A percentile compares a stretch with the other conserved stretches of the same genome.
Evolutionary conservation across 768 basidiomycete species (phyloP).

Genomic region (Fibroporia radiculosa): DNA sequence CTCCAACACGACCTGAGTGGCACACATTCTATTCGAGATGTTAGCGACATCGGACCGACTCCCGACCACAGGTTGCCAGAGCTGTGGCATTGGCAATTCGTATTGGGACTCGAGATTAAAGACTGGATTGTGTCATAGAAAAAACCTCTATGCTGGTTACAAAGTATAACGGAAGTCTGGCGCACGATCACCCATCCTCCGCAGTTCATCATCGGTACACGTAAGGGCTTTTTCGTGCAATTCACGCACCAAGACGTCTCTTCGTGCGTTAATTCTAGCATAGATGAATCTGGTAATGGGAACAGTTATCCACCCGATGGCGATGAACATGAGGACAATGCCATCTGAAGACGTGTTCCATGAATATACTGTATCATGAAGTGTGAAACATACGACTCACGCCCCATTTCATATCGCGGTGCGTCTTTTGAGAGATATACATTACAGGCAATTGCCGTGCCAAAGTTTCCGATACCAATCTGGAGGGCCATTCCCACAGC

Average conservation of each 20-base stretch:
- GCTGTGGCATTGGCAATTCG: too few species aligned
- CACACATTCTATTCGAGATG: too few species aligned
- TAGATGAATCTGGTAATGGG: slow-evolving; percentile 44
- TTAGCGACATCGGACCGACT: too few species aligned
- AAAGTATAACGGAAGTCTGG: slow-evolving; percentile 49
- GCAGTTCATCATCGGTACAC: slow-evolving; percentile 19
- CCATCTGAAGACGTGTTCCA: slow-evolving; percentile 48
- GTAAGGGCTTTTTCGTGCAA: slow-evolving; percentile 10
- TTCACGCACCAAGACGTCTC: slow-evolving; percentile 38
- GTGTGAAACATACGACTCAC: slow-evolving; percentile 31
- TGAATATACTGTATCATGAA: background rate
- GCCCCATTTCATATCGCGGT: slow-evolving; percentile 55
- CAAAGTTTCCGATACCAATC: slow-evolving; percentile 58
- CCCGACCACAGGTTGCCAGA: too few species aligned
- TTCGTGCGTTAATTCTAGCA: slow-evolving; percentile 43
- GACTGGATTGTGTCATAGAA: too few species aligned
- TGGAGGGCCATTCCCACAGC: slow-evolving; percentile 61
- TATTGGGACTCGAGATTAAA: too few species aligned
- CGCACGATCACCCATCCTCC: slow-evolving; percentile 49
- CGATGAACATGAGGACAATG: slow-evolving; percentile 65
- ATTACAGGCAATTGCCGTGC: slow-evolving; percentile 55
- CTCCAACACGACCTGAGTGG: too few species aligned
- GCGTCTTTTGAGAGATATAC: slow-evolving; percentile 52
- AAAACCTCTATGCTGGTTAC: too few species aligned
- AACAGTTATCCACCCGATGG: slow-evolving; percentile 48